Evolutionary conservation across 441 rosid species (phyloP).

Genomic region (Mallotus repandus): DNA sequence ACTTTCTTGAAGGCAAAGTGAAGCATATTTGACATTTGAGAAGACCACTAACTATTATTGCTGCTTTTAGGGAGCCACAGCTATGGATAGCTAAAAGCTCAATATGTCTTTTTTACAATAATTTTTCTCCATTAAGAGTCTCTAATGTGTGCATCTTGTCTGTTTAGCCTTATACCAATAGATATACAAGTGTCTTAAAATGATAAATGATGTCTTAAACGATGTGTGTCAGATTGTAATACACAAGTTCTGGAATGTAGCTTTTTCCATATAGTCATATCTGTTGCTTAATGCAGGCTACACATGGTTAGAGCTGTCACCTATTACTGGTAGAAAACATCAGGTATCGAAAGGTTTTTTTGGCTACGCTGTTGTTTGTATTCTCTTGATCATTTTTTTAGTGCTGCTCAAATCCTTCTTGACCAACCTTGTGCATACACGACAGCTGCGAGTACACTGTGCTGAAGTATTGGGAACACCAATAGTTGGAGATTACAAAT

Average conservation of each 20-base stretch:
- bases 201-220: not conserved
- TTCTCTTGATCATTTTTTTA: not conserved
- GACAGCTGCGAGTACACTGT: constrained; percentile 91
- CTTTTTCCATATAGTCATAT: not conserved
- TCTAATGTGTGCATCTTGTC: not conserved
- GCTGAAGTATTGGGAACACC: constrained; percentile 93
- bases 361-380: constrained; percentile 4
- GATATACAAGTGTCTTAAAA: no score
- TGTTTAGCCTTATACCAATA: not conserved
- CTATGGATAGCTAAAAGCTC: no score
- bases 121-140: not conserved
- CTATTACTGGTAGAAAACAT: constrained; percentile 95
- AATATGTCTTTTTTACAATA: no score
- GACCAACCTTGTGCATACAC: constrained; percentile 15
- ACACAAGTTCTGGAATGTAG: not conserved
- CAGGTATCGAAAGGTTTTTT: constrained; percentile 47
- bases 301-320: constrained; percentile 84
- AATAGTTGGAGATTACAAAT: constrained; percentile 87
- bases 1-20: no score
- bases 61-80: no score
- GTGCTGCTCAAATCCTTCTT: not conserved
- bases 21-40: no score
- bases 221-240: not conserved
- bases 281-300: constrained; percentile 50
- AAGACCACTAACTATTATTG: no score